phyloP scores from a whole-genome alignment of 768 basidiomycete genomes.

The Lactarius akahatsu region DNA sequence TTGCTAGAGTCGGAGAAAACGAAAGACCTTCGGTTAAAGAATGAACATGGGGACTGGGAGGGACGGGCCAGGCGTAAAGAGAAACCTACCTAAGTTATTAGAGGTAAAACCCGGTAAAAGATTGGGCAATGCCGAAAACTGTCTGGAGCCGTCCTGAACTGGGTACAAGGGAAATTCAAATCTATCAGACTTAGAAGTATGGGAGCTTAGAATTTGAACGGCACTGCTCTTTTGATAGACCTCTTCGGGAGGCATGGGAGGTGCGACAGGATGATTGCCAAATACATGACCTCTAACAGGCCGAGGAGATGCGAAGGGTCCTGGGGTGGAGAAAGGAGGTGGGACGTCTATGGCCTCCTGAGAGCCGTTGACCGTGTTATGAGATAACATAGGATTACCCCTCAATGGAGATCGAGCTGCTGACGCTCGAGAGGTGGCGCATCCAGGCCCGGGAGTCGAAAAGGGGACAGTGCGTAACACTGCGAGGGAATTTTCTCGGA shows the following conservation, averaged over 20 bases:
- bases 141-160: background rate
- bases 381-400: constrained; percentile 6
- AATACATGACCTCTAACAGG: background rate
- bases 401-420: background rate
- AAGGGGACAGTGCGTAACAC: constrained; percentile 5
- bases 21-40: constrained; percentile 52
- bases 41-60: constrained; percentile 55
- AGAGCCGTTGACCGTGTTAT: background rate
- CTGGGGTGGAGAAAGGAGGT: constrained; percentile 48
- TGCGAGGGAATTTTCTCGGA: background rate
- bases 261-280: background rate
- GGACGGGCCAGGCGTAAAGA: constrained; percentile 26
- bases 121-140: background rate
- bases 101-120: background rate
- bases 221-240: background rate
- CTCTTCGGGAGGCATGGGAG: constrained; percentile 33
- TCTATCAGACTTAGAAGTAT: background rate
- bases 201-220: background rate
- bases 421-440: background rate
- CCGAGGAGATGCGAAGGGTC: constrained; percentile 35
- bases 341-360: background rate
- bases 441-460: constrained; percentile 26
- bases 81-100: background rate
- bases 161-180: background rate
- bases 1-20: constrained; percentile 29